Evolutionary conservation across 2,329 filamentous ascomycete species (phyloP), one percentile per base, ranked within the genome.

Genomic region (Scedosporium apiospermum): DNA sequence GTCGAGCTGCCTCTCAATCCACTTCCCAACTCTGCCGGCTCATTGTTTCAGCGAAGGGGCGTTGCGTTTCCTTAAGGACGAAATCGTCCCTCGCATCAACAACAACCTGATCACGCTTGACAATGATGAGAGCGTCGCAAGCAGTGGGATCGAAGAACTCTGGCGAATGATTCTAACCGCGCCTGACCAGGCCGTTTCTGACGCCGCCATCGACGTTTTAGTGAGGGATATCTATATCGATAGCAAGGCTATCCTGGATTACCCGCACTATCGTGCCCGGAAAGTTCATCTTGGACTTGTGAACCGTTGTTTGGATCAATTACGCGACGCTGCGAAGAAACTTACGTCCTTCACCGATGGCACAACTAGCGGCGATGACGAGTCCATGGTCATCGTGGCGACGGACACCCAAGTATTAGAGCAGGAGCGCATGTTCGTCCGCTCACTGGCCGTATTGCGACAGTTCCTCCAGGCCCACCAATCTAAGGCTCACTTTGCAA

Each of bases 121-220:
- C 62, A 80, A 83, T 57, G 76, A 80, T 6, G 75, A 78, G n/a
- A 74, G 78, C 10, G 70, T 84, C 30, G 76, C 81, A 66, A 81
- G 78, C 65, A 82, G 73, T 66, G 83, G 76, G 27, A 78, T 83
- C 53, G 89, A 95, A 67, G 82, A 92, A 63, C 77, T 96, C n/a
- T 96, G 93, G 93, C 84, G 86, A 26, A 84, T 96, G 68, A 85
- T 93, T 41, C 76, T 96, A 61, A 87, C 83, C 16, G 86, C 89
- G 1, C 84, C 86, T 4, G 78, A 83, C 44, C 77, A 82, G 44
- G 82, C 80, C 0, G 86, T 96, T 58, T 90, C 90, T 66, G 80
- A 82, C 21, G 76, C 80, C 61, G 88, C 90, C 1, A 91, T 89
- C 34, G 80, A 79, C 60, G 85, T 86, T 23, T 83, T 96, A 3